Evolutionary conservation across 257 asterid genomes (phyloP), one percentile per base, ranked within the genome.

Genomic region (Sherardia arvensis): DNA sequence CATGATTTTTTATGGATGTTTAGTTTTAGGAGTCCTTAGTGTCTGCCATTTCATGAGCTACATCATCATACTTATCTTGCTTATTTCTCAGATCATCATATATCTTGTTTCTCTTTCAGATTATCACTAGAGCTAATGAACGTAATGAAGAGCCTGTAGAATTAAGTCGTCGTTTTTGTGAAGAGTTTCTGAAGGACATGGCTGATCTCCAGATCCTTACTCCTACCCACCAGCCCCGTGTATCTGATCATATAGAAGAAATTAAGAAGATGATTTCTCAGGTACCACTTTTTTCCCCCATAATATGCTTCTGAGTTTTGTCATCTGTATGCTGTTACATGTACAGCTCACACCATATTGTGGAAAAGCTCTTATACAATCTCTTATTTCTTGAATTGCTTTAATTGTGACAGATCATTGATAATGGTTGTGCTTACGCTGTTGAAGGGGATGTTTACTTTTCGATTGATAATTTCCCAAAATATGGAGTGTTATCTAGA

Each of bases 151-250:
- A 88, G 67, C 82, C 91, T 27, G 70, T 73, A 70, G 76, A 62
- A 34, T 79, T 86, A 83, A 88, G 95, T 72, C 77, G 82, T 36
- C 77, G 88, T 62, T 91, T 77, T 79, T 91, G 98, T 76, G 34
- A 84, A 65, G 98, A 91, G 77, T 91, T 78, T 74, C 84, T 84
- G 33, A 76, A 26, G 12, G 98, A 91, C 74, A 86, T 91, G 96
- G 77, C 69, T 69, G 94, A 81, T 84, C 94, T 88, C 71, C 95
- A 88, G 72, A 84, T 94, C 83, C 91, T 84, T 66, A 62, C 66
- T 67, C 95, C 94, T 53, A 86, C 94, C 36, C 81, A 88, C 76
- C 88, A 88, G 74, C 88, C 96, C 26, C 85, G 87, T 30, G 95
- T 86, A 59, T 85, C 88, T 32, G 94, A 85, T 25, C 85, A 85